Percentiles rank a stretch among this genome's conserved stretches.
phyloP scores from a whole-genome alignment of 2,329 filamentous ascomycete species.

The Paraphaeosphaeria sporulosa region DNA sequence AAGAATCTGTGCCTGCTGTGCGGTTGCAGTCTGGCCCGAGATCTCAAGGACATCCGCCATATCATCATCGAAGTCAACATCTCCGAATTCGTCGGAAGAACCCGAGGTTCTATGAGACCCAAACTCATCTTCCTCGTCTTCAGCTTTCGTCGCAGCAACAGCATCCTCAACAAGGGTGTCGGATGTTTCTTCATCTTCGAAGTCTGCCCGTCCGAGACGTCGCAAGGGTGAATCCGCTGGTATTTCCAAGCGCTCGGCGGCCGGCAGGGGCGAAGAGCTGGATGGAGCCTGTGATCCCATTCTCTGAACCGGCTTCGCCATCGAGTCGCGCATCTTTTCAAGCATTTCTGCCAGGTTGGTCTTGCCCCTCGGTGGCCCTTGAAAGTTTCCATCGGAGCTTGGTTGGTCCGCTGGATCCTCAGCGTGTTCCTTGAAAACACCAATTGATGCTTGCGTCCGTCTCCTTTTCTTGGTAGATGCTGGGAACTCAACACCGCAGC shows the following conservation, averaged over 20 bases:
- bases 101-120: constrained; percentile 21
- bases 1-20: constrained; percentile 15
- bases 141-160: constrained; percentile 6
- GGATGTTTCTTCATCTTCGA: constrained; percentile 14
- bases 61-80: constrained; percentile 45
- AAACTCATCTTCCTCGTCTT: background rate
- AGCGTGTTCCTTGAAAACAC: constrained; percentile 32
- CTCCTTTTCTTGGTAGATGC: constrained; percentile 52
- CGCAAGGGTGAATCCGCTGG: constrained; percentile 42
- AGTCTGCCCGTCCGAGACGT: constrained; percentile 30
- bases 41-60: constrained; percentile 43
- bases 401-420: constrained; percentile 41
- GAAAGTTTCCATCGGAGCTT: constrained; percentile 41
- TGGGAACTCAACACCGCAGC: constrained; percentile 59
- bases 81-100: constrained; percentile 48
- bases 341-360: constrained; percentile 46
- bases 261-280: constrained; percentile 58
- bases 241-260: constrained; percentile 26
- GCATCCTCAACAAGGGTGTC: constrained; percentile 19
- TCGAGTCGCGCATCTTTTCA: constrained; percentile 55
- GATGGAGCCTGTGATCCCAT: constrained; percentile 46
- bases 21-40: constrained; percentile 18
- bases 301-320: constrained; percentile 39
- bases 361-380: constrained; percentile 31
- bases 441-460: constrained; percentile 45